Base-by-base conservation (phyloP, 257 asterid genomes). In the Rhazya stricta region DNA sequence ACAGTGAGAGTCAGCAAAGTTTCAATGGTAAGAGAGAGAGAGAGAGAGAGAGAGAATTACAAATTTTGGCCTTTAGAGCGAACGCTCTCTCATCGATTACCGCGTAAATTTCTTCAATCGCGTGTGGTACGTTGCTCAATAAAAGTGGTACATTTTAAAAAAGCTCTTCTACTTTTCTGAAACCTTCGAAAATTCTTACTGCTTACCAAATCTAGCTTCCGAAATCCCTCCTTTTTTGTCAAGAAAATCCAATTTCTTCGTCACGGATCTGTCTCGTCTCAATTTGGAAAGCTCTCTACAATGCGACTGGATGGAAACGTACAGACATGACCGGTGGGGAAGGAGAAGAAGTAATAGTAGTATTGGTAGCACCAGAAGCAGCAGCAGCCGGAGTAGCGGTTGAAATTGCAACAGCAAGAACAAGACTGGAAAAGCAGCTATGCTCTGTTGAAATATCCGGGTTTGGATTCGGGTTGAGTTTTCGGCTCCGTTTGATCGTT, bases 231-330 rank as follows among this genome's bases (percentile, higher is more conserved):
- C 67, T 16, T 4, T 39, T 27, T 48, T 51, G 4, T 21, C 67
- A 65, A 42, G 50, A n/a, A 61, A 75, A 62, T 15, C 34, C 69
- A 30, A 36, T 50, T 27, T 63, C 9, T 48, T 58, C 53, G 60
- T 66, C 58, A 37, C 32, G 66, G 73, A 66, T 77, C 77, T 53
- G 66, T 43, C 53, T 16, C 23, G n/a, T 25, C 69, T 66, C 60
- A 61, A 45, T 34, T 73, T 60, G 68, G 37, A 39, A 54, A 42
- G 60, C 53, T 73, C 13, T 63, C 57, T 51, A 77, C 86, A 83
- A 86, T 90, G 90, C 87, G 58, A 83, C 79, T 78, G 72, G 69
- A 34, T 65, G 73, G 84, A 57, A 73, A 63, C 54, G 45, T 27
- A 43, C 42, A 76, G 73, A 54, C 62, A 79, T 83, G 81, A 27